phyloP scores from a whole-genome alignment of 1,284 basidiomycete genomes.

The Ustilago hordei region DNA sequence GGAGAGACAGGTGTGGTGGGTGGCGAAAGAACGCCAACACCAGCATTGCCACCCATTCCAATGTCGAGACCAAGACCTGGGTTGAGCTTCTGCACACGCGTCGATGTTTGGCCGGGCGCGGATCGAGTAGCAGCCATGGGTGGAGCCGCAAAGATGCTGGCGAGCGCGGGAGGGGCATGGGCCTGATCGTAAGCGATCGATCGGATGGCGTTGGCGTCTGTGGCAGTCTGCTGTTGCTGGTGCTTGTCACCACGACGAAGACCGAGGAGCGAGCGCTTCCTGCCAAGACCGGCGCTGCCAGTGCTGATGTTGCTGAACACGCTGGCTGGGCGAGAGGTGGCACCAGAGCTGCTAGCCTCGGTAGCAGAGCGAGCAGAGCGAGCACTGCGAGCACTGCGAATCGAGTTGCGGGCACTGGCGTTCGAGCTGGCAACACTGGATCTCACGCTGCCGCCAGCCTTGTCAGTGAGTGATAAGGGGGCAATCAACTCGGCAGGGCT shows the following conservation, averaged over 20 bases:
- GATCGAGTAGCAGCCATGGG: conserved; percentile 11
- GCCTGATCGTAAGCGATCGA: conserved; percentile 52
- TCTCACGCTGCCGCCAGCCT: conserved; percentile 18
- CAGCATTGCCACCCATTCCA: conserved; percentile 9
- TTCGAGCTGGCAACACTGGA: conserved; percentile 34
- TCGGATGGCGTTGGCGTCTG: conserved; percentile 37
- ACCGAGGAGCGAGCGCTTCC: conserved; percentile 48
- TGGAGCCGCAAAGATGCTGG: conserved; percentile 31
- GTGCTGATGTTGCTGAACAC: conserved; percentile 55
- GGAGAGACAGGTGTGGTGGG: conserved; percentile 34
- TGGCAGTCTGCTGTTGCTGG: conserved; percentile 19
- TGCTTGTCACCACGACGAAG: conserved; percentile 39
- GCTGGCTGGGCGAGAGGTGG: conserved; percentile 47
- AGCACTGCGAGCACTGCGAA: conserved; percentile 40
- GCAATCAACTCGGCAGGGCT: conserved; percentile 54
- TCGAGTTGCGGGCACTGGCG: conserved; percentile 34
- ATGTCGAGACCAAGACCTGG: conserved; percentile 60
- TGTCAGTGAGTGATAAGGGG: conserved; percentile 46
- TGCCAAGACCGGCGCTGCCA: conserved; percentile 35
- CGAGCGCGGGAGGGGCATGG: conserved; percentile 30
- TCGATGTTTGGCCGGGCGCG: conserved; percentile 18
- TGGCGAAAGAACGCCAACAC: conserved; percentile 22
- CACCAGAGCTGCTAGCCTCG: conserved; percentile 30
- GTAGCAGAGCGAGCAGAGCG: conserved; percentile 26
- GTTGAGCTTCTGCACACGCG: conserved; percentile 54